These are phyloP conservation scores for Neonectria sp. DNA, from an alignment of 2,329 filamentous ascomycete genomes.

Conservation along the genomic window DNA sequence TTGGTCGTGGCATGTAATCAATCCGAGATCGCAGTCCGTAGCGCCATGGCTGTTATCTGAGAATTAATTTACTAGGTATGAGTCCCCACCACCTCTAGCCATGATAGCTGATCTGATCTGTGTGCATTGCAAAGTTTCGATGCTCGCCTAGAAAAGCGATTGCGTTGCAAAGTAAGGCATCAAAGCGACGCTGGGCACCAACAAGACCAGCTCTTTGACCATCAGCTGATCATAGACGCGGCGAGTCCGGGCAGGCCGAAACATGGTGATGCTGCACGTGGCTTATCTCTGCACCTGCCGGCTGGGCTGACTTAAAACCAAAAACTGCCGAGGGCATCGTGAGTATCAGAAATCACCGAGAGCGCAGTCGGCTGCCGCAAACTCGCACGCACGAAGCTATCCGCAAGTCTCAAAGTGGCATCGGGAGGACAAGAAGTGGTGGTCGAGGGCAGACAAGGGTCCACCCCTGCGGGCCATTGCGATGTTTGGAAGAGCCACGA, in stretches of 20 bases:
- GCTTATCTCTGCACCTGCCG: neutral
- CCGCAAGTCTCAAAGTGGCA: neutral
- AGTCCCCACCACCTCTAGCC: neutral
- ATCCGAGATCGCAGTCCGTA: constrained; percentile 3
- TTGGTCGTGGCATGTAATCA: neutral
- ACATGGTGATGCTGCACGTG: neutral
- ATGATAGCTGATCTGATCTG: neutral
- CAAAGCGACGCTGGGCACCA: neutral
- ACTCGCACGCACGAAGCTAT: neutral
- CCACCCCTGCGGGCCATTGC: neutral
- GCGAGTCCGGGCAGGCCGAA: neutral
- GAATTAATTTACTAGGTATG: neutral
- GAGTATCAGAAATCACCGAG: neutral
- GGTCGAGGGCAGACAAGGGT: neutral
- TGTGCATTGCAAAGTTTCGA: neutral
- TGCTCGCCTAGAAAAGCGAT: neutral
- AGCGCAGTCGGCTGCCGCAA: neutral
- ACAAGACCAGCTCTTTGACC: neutral
- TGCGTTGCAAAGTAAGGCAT: neutral
- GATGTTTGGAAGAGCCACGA: neutral
- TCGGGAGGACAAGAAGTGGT: neutral
- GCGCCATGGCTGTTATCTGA: neutral
- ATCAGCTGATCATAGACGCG: neutral
- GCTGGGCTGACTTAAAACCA: neutral
- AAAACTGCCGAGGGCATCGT: neutral